Evolutionary conservation across 169 alveolate genomes (phyloP), one percentile per base, ranked within the genome.

Genomic region (Plasmodium adleri): DNA sequence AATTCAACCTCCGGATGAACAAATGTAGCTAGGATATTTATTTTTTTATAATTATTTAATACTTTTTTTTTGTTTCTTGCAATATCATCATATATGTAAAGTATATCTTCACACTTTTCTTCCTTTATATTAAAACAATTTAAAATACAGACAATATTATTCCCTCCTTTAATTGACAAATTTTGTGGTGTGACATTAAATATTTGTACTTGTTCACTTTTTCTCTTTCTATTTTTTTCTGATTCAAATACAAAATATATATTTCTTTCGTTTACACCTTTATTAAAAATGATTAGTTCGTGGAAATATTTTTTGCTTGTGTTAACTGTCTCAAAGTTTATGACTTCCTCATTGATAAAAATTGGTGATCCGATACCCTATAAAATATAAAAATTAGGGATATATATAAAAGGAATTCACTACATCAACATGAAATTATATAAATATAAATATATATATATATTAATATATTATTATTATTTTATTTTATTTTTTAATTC

Each of bases 301-400:
- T 52, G 89, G 26, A 64, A 52, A 47, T 78, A 64, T 54, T 78
- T 78, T 66, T 78, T 78, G 47, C 60, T 66, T 26, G 89, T 78
- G 78, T 78, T 26, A 22, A 58, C 17, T 32, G 32, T 76, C 1
- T 78, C 76, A 49, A 78, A 78, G 26, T 43, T 49, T 26, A 78
- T 64, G 45, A 22, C 52, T 6, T 45, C 24, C 17, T 78, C 78
- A 32, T 49, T 64, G 15, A 78, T 71, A n/a, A 78, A 45, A 17
- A 78, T 78, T n/a, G 89, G 89, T 7, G 78, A 78, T 20, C 89
- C 89, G 7, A 66, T 58, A 9, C 89, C 89, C 89, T 70, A 12
- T 26, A 49, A 26, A 13, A 17, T 8, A 60, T n/a, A 20, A 8
- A n/a, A 10, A 22, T 67, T 26, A 24, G 52, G 26, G 22, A 52